Evolutionary conservation across 441 rosid genomes (phyloP).

Genomic region (Flueggea neowawraea): DNA sequence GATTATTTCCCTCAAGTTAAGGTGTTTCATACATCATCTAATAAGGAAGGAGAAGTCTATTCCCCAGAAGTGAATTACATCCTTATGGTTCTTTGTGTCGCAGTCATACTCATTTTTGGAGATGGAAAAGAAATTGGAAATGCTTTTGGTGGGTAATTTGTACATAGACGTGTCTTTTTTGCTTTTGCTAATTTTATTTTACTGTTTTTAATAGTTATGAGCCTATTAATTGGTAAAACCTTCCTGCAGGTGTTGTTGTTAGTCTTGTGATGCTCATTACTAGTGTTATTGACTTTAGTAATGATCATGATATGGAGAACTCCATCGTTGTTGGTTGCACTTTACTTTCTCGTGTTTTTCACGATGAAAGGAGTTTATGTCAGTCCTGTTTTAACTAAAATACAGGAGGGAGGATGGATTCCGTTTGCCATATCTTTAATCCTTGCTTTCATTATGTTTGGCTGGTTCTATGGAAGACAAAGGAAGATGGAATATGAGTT

Average conservation of each 20-base stretch:
- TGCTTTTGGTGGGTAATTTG: slow-evolving; percentile 52
- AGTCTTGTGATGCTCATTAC: slow-evolving; percentile 71
- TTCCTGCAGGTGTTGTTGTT: slow-evolving; percentile 59
- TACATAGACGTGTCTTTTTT: slow-evolving; percentile 2
- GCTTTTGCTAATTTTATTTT: background rate
- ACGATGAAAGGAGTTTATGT: slow-evolving; percentile 66
- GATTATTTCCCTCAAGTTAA: slow-evolving; percentile 73
- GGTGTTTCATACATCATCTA: slow-evolving; percentile 60
- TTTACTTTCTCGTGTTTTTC: slow-evolving; percentile 46
- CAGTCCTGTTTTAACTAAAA: slow-evolving; percentile 57
- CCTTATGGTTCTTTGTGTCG: slow-evolving; percentile 66
- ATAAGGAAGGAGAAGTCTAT: slow-evolving; percentile 70
- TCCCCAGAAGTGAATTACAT: slow-evolving; percentile 68
- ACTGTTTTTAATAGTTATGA: too few relatives aligned
- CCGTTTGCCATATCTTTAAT: slow-evolving; percentile 62
- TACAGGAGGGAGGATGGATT: slow-evolving; percentile 69
- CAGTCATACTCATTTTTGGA: slow-evolving; percentile 63
- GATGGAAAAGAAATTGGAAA: slow-evolving; percentile 70
- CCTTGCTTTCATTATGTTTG: slow-evolving; percentile 63
- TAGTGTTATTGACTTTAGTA: slow-evolving; percentile 40
- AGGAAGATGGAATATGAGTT: slow-evolving; percentile 60
- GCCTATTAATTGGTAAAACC: background rate
- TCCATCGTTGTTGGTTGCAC: slow-evolving; percentile 28
- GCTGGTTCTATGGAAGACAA: slow-evolving; percentile 72
- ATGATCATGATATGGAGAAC: slow-evolving; percentile 71